Percentiles rank a stretch among this genome's conserved stretches.
phyloP scores from a whole-genome alignment of 768 basidiomycete genomes.

The Lentinula detonsa region DNA sequence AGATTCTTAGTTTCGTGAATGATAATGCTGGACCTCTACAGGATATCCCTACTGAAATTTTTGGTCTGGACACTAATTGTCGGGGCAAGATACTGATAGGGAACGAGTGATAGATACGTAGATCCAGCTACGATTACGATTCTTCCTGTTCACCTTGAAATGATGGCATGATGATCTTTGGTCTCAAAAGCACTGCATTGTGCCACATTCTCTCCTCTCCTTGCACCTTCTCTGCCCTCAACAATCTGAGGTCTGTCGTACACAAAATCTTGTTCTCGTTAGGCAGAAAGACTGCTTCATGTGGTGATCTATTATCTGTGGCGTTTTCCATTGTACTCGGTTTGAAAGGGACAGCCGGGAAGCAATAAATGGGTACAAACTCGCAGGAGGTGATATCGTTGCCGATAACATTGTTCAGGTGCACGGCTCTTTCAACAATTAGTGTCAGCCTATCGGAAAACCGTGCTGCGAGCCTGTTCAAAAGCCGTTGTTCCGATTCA shows the following conservation, averaged over 20 bases:
- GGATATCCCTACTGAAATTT: too few relatives aligned
- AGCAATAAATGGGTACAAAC: conserved; percentile 42
- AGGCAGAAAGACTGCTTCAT: not conserved
- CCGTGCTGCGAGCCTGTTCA: conserved; percentile 30
- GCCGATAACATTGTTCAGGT: conserved; percentile 51
- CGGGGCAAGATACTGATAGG: too few relatives aligned
- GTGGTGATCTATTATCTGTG: conserved; percentile 14
- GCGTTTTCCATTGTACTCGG: conserved; percentile 39
- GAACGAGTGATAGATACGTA: not conserved
- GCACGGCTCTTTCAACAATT: conserved; percentile 39
- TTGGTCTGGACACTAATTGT: too few relatives aligned
- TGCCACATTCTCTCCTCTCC: conserved; percentile 42
- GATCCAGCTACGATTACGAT: not conserved
- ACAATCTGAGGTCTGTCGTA: conserved; percentile 52
- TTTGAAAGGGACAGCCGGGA: conserved; percentile 36
- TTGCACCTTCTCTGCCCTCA: conserved; percentile 28
- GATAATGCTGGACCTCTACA: too few relatives aligned
- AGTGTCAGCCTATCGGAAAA: conserved; percentile 37
- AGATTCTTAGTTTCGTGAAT: too few relatives aligned
- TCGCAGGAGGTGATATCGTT: conserved; percentile 55
- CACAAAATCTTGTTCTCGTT: conserved; percentile 32
- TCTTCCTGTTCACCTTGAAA: not conserved
- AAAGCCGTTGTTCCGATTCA: conserved; percentile 21
- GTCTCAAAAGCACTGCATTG: conserved; percentile 41
- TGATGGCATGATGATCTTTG: conserved; percentile 47